Percentiles rank a stretch among this genome's conserved stretches.
Evolutionary conservation across 139 green algal genomes (phyloP).

Genomic region (Tetradesmus lagerheimii): DNA sequence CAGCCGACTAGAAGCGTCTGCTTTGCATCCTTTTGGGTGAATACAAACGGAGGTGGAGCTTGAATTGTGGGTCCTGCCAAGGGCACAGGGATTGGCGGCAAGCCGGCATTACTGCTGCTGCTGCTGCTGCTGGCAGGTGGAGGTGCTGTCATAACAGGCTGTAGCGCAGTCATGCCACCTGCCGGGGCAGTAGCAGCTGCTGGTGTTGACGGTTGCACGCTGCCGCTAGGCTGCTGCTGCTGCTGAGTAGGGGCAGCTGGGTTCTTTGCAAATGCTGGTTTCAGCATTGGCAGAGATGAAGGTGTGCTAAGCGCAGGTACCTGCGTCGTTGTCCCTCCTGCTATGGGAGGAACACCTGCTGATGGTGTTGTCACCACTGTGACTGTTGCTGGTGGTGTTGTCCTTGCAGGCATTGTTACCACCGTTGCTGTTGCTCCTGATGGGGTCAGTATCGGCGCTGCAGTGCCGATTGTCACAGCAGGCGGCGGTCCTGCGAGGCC

Average conservation of each 20-base stretch:
- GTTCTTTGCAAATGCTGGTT: background rate
- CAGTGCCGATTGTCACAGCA: background rate
- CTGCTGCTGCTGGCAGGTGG: background rate
- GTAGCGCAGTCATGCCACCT: background rate
- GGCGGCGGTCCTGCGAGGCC: background rate
- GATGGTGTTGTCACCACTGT: background rate
- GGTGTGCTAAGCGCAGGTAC: background rate
- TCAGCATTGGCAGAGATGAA: background rate
- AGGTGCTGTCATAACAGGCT: background rate
- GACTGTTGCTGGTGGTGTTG: background rate
- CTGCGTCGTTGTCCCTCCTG: background rate
- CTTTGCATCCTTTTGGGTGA: background rate
- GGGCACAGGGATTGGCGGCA: background rate
- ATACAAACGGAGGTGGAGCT: background rate
- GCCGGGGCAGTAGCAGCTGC: background rate
- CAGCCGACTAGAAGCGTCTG: conserved; percentile 26
- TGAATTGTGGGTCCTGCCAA: background rate
- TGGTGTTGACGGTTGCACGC: background rate
- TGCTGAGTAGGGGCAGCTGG: background rate
- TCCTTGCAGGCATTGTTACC: background rate
- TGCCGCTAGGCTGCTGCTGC: background rate
- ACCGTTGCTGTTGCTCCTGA: background rate
- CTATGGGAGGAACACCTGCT: background rate
- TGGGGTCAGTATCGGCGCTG: background rate
- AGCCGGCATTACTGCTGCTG: background rate